Evolutionary conservation across 352 stramenopile species (phyloP).

Genomic region (Phytophthora multivora): DNA sequence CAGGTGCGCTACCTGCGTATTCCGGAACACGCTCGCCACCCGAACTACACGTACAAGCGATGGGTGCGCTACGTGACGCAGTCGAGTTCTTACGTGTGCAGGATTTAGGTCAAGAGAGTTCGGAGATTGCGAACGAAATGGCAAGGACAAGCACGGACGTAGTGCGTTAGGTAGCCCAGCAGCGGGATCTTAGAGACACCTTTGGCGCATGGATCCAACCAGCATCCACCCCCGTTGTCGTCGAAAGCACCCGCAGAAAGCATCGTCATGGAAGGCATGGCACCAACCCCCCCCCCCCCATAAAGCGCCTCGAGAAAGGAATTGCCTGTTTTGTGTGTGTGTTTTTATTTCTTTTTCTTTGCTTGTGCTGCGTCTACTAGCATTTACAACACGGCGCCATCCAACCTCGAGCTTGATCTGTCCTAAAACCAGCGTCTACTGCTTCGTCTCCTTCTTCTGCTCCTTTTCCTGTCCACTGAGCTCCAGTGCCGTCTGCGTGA

Average conservation of each 20-base stretch:
- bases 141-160: slow-evolving; percentile 19
- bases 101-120: slow-evolving; percentile 76
- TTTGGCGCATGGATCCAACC: slow-evolving; percentile 31
- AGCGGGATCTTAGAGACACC: slow-evolving; percentile 40
- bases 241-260: slow-evolving; percentile 26
- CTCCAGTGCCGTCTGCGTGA: slow-evolving; percentile 73
- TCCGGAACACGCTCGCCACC: slow-evolving; percentile 93
- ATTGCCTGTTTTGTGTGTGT: slow-evolving; percentile 29
- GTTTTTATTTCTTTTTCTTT: slow-evolving; percentile 26
- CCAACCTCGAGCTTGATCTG: background rate
- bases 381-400: slow-evolving; percentile 21
- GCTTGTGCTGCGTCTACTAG: background rate
- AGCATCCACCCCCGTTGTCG: slow-evolving; percentile 16
- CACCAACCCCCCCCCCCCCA: slow-evolving; percentile 11
- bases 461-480: slow-evolving; percentile 49
- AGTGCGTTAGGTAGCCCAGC: slow-evolving; percentile 25
- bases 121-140: slow-evolving; percentile 7
- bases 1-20: slow-evolving; percentile 98
- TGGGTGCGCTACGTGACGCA: slow-evolving; percentile 99
- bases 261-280: slow-evolving; percentile 30
- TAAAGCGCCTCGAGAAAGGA: slow-evolving; percentile 37
- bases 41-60: slow-evolving; percentile 98
- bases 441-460: slow-evolving; percentile 14
- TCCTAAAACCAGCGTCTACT: slow-evolving; percentile 11
- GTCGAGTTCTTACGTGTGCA: slow-evolving; percentile 97